phyloP scores from a whole-genome alignment of 306 rosid species.

The Senna siamea region DNA sequence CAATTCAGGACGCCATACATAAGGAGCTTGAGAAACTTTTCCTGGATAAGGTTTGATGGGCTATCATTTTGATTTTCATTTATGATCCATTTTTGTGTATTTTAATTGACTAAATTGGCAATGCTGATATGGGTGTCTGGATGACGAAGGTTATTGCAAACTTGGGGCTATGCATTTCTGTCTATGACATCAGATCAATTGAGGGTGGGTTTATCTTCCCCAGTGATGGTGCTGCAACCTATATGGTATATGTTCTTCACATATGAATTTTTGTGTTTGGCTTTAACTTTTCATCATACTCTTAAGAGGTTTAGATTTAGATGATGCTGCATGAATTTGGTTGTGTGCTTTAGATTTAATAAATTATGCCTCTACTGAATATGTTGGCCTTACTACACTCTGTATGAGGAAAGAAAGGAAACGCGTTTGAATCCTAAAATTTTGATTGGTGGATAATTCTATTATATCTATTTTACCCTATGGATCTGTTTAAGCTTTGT shows the following conservation, averaged over 20 bases:
- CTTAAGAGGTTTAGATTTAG: conserved; percentile 1
- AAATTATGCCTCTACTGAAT: conserved; percentile 9
- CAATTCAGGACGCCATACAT: conserved; percentile 64
- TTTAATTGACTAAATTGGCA: conserved; percentile 12
- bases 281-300: conserved; percentile 14
- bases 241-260: conserved; percentile 49
- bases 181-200: conserved; percentile 72
- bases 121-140: conserved; percentile 36
- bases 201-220: conserved; percentile 76
- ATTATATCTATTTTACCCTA: not conserved
- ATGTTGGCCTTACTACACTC: conserved; percentile 18
- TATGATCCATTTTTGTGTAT: conserved; percentile 1
- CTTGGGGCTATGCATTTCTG: conserved; percentile 80
- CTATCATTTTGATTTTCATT: conserved; percentile 27
- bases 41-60: conserved; percentile 65
- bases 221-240: conserved; percentile 78
- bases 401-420: not conserved
- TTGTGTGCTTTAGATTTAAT: conserved; percentile 1
- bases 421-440: not conserved
- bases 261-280: conserved; percentile 16
- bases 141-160: conserved; percentile 69
- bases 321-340: conserved; percentile 12
- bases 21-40: conserved; percentile 78
- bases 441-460: conserved; percentile 10
- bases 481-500: not conserved